Conservation (phyloP, 108 stramenopile genomes). For the Stephanodiscus triporus region DNA sequence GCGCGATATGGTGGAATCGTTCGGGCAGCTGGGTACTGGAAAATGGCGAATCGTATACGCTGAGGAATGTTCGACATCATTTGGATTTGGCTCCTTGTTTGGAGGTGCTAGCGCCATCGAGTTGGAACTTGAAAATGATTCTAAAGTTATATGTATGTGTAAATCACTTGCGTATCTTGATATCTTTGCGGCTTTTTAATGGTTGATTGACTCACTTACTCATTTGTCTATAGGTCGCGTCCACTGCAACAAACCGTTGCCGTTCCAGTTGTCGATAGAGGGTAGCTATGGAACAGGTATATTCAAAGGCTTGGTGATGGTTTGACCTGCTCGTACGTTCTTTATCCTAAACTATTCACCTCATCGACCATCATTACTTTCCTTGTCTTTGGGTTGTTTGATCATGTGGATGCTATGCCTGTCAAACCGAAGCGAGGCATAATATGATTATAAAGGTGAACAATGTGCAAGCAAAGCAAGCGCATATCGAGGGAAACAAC, state of each 20-base stretch:
- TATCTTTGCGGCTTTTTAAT: background rate
- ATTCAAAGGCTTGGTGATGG: background rate
- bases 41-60: conserved; percentile 23
- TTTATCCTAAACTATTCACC: background rate
- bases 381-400: background rate
- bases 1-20: conserved; percentile 21
- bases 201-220: background rate
- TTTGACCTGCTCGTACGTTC: background rate
- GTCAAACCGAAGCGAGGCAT: conserved; percentile 3
- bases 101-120: conserved; percentile 6
- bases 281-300: conserved; percentile 23
- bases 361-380: background rate
- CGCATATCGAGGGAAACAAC: background rate
- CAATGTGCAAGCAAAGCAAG: background rate
- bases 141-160: conserved; percentile 12
- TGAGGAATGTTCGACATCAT: conserved; percentile 20
- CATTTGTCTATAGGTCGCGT: conserved; percentile 4
- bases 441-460: conserved; percentile 23
- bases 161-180: background rate
- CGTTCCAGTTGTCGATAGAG: conserved; percentile 1
- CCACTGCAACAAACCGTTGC: conserved; percentile 11
- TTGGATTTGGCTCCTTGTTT: conserved; percentile 27
- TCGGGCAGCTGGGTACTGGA: conserved; percentile 12
- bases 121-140: conserved; percentile 19
- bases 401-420: background rate